Base-by-base conservation (phyloP, 495 filamentous ascomycete genomes). In the Recurvomyces mirabilis region DNA sequence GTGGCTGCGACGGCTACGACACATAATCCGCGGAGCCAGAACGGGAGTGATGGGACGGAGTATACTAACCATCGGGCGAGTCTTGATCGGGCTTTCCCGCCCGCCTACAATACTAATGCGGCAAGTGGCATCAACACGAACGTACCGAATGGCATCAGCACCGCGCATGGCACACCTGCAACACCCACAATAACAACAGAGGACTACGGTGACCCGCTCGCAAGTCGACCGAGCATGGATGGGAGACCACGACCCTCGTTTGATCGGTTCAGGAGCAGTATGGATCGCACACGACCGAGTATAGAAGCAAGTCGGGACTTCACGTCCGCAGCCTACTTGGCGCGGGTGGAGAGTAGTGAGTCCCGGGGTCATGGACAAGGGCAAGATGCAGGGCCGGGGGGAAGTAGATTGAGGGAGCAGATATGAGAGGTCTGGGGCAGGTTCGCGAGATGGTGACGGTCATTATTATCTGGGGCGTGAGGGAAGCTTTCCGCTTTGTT, bases 11-110 rank as follows among this genome's bases (percentile, higher is more conserved):
- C 83, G 14, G 73, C 77, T 38, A 82, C 80, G 42, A 85, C 87
- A 15, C 80, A 87, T 56, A 86, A 88, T 53, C 73, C 80, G 42
- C 82, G 79, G 43, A 88, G 83, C 55, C 84, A 91, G 52, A 94
- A 86, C 53, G 86, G 86, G 43, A 94, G 87, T 64, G 87, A 94
- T 63, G 87, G 87, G 22, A 94, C 89, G 12, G 88, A 87, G 43
- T 93, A 91, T 57, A 93, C 86, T 11, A 73, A 77, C 30, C 73
- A 77, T 61, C 15, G 41, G 5, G 35, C 74, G 17, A 50, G 45
- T 43, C 40, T 51, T 62, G 46, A 49, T 26, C 34, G 46, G 14
- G 41, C 45, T 5, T 50, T 50, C 34, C 49, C 52, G 23, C 38
- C 34, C 18, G 41, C n/a, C 3, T 22, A 41, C 32, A 34, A 18